phyloP scores from a whole-genome alignment of 805 yeast genomes.

The Pichia manshurica region DNA sequence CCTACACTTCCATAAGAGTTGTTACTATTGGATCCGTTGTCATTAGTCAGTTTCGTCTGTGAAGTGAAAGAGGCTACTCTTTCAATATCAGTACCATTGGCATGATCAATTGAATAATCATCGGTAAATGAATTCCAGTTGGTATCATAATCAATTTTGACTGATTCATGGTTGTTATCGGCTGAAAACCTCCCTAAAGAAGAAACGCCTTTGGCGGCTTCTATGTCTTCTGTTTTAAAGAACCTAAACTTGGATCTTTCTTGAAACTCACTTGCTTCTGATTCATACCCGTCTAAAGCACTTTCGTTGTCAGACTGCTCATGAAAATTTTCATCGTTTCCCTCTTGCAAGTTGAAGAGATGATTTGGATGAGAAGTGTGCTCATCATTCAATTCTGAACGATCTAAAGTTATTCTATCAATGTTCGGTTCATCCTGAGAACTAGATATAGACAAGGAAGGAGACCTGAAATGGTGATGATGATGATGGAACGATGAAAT shows the following conservation, averaged over 20 bases:
- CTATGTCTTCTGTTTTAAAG: constrained; percentile 78
- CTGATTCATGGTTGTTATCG: constrained; percentile 19
- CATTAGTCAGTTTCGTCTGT: not conserved
- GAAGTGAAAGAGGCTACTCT: constrained; percentile 1
- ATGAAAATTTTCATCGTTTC: constrained; percentile 5
- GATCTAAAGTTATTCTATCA: constrained; percentile 7
- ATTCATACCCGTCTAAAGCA: constrained; percentile 33
- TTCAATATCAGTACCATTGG: constrained; percentile 12
- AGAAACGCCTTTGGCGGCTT: constrained; percentile 82
- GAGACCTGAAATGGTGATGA: constrained; percentile 30
- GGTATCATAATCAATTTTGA: constrained; percentile 65
- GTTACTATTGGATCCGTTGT: constrained; percentile 1
- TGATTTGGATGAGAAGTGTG: not conserved
- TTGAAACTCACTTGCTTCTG: constrained; percentile 29
- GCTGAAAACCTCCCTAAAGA: constrained; percentile 47
- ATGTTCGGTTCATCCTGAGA: constrained; percentile 2
- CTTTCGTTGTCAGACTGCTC: constrained; percentile 30
- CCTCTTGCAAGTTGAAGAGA: not conserved
- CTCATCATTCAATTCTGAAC: not conserved
- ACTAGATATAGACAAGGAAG: constrained; percentile 14
- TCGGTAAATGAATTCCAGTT: constrained; percentile 66
- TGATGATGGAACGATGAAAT: constrained; percentile 72
- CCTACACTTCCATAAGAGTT: constrained; percentile 12
- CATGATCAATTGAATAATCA: constrained; percentile 25
- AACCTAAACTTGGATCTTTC: constrained; percentile 58